phyloP scores from a whole-genome alignment of 1,284 basidiomycete genomes.

The Entoloma clypeatum region DNA sequence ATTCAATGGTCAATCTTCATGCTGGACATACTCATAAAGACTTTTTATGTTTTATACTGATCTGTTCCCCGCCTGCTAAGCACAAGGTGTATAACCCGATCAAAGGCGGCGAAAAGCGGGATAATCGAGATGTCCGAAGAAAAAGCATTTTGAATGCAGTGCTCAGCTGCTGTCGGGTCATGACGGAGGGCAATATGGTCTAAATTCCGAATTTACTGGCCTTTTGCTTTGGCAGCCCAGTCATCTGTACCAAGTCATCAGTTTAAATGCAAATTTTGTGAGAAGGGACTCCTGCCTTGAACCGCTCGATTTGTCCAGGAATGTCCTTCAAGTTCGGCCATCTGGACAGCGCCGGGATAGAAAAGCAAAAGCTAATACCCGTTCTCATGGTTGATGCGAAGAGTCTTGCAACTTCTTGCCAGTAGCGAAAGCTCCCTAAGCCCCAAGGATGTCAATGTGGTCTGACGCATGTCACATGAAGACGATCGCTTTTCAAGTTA shows the following conservation, averaged over 20 bases:
- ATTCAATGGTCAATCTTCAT: too few species aligned
- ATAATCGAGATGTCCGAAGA: neutral
- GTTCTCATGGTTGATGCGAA: constrained; percentile 79
- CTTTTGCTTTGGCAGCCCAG: constrained; percentile 58
- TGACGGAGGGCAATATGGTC: neutral
- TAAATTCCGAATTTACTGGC: constrained; percentile 8
- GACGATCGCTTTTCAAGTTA: too few species aligned
- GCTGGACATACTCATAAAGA: too few species aligned
- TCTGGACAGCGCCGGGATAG: constrained; percentile 22
- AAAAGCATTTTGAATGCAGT: neutral
- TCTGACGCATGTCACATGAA: too few species aligned
- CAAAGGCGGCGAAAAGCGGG: neutral
- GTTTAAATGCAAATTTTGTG: neutral
- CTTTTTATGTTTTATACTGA: too few species aligned
- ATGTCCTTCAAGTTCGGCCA: constrained; percentile 42
- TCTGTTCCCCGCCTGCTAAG: too few species aligned
- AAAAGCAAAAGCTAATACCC: constrained; percentile 52
- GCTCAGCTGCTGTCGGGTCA: neutral
- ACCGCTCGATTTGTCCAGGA: constrained; percentile 87
- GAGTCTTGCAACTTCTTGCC: constrained; percentile 86
- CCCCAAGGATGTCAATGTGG: constrained; percentile 80
- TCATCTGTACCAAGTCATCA: constrained; percentile 26
- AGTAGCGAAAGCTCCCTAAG: constrained; percentile 80
- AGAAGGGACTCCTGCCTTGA: constrained; percentile 68
- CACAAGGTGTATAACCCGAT: neutral